phyloP scores from a whole-genome alignment of 164 flowering plant species.

The Vitis rotundifolia region DNA sequence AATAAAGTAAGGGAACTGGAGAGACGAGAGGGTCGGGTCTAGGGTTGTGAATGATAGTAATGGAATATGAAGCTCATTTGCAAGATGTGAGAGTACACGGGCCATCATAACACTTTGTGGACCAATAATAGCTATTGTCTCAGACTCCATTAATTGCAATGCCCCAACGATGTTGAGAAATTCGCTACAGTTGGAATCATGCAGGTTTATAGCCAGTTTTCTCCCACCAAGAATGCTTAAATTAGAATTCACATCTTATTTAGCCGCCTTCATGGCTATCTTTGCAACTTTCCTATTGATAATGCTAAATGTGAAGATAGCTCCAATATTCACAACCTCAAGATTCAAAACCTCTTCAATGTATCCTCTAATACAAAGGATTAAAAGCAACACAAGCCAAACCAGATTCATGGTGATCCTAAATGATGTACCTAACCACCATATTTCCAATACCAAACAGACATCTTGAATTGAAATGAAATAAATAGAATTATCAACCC shows the following conservation, averaged over 20 bases:
- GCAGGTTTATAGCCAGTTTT: conserved; percentile 39
- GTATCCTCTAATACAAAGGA: conserved; percentile 13
- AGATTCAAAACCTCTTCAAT: conserved; percentile 21
- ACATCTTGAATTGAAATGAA: no score
- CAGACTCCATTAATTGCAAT: conserved; percentile 56
- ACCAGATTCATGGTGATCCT: conserved; percentile 29
- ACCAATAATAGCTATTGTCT: conserved; percentile 60
- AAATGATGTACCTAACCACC: conserved; percentile 2
- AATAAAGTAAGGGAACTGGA: conserved; percentile 64
- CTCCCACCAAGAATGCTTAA: conserved; percentile 53
- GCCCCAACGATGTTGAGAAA: conserved; percentile 62
- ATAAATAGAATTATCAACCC: no score
- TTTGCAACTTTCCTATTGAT: conserved; percentile 55
- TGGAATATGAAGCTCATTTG: conserved; percentile 64
- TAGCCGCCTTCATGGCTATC: conserved; percentile 72
- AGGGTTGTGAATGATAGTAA: conserved; percentile 64
- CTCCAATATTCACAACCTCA: conserved; percentile 51
- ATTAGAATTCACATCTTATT: conserved; percentile 63
- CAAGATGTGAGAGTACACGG: conserved; percentile 61
- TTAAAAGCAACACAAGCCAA: conserved; percentile 13
- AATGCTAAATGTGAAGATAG: conserved; percentile 48
- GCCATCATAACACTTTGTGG: conserved; percentile 63
- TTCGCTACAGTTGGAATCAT: conserved; percentile 63
- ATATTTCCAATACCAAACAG: neutral
- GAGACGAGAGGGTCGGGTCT: conserved; percentile 59